These are phyloP conservation scores for Cladophialophora psammophila DNA, from an alignment of 2,329 filamentous ascomycete species.

Conservation along the genomic window DNA sequence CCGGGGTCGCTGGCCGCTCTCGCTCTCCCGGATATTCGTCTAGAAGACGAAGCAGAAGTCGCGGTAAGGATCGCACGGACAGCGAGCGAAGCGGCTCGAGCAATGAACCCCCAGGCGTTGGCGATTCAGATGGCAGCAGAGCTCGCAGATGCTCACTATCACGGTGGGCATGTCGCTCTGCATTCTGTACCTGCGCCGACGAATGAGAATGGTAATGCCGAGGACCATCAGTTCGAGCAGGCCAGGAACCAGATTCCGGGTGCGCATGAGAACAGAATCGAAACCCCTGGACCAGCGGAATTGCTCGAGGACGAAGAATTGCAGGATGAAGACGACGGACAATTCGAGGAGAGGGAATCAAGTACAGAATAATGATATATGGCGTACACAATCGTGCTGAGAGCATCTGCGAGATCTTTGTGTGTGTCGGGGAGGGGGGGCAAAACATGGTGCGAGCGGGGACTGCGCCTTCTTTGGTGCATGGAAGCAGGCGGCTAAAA, in stretches of 20 bases:
- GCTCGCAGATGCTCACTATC: neutral
- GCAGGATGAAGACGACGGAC: slow-evolving; percentile 18
- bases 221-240: neutral
- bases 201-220: neutral
- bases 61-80: slow-evolving; percentile 1
- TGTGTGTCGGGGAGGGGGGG: neutral
- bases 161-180: neutral
- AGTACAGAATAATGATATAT: slow-evolving; percentile 22
- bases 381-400: neutral
- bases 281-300: neutral
- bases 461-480: neutral
- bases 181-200: neutral
- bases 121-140: slow-evolving; percentile 4
- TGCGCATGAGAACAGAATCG: neutral
- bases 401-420: too few species aligned
- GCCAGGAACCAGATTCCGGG: neutral
- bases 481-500: neutral
- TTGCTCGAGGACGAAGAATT: slow-evolving; percentile 5
- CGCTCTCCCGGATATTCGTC: slow-evolving; percentile 37
- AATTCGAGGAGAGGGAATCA: slow-evolving; percentile 23
- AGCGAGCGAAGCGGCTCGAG: neutral
- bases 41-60: slow-evolving; percentile 29
- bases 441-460: neutral
- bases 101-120: neutral
- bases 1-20: slow-evolving; percentile 38